Conservation (phyloP, 768 basidiomycete species). For the Gautieria morchelliformis region DNA sequence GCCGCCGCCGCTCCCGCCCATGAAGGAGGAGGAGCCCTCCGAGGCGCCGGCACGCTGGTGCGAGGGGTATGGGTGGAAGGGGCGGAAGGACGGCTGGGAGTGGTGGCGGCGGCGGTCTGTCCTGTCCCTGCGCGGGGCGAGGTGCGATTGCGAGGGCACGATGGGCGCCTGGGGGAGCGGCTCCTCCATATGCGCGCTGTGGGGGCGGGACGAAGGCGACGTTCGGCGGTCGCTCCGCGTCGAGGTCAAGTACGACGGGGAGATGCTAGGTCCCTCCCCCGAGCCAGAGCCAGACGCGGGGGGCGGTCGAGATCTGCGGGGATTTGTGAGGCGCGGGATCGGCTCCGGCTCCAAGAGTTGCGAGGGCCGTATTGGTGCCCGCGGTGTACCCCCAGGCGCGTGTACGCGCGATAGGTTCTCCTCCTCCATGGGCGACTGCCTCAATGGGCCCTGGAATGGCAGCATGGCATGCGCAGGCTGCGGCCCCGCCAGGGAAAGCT, state of each 20-base stretch:
- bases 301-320: too few species aligned
- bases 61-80: background rate
- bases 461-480: too few species aligned
- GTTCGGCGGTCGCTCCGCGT: too few species aligned
- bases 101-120: background rate
- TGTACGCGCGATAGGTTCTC: background rate
- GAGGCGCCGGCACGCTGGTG: background rate
- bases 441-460: background rate
- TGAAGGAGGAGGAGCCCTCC: background rate
- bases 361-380: too few species aligned
- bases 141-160: conserved; percentile 1
- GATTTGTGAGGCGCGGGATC: background rate
- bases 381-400: background rate
- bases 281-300: too few species aligned
- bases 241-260: background rate
- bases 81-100: background rate
- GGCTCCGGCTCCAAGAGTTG: background rate
- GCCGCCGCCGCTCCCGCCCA: background rate
- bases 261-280: background rate
- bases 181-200: background rate
- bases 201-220: background rate
- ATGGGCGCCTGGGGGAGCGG: background rate
- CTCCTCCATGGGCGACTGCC: background rate
- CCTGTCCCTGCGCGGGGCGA: background rate
- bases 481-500: background rate